Base-by-base conservation (phyloP, 768 basidiomycete genomes). In the Auricularia sp. region DNA sequence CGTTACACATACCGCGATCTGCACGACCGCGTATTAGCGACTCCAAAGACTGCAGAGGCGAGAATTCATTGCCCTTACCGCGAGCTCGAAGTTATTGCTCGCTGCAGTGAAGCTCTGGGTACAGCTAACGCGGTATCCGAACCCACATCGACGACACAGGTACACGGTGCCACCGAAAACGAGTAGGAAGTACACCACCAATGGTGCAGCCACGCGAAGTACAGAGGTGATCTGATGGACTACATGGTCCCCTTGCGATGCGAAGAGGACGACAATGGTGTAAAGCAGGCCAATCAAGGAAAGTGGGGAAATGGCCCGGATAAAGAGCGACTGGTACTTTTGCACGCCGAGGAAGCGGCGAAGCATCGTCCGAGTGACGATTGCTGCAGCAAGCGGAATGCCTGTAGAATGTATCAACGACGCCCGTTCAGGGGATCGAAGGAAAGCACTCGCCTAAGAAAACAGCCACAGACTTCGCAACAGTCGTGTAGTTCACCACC, bases 51-150 rank as follows among this genome's bases (percentile, higher is more conserved):
- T 42, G 8, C 8, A 8, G 13, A 42, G 13, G 39, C 13, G 7
- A 42, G 39, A 42, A 42, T 8, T 42, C 39, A 7, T 42, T 29
- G 29, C 29, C 29, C 39, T 7, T 63, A 94, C 94, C 0, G 92
- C 90, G 0, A 93, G 80, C 76, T 93, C 90, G 66, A 89, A 88
- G 69, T 91, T 92, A 70, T 91, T 92, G 64, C 85, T 88, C 1
- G 85, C 85, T 0, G 88, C 88, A 0, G 91, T 92, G 73, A 93
- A 93, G 0, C 85, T 80, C 70, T 92, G 91, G 2, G 86, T 85
- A 1, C 87, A 87, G 0, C 89, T 88, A 77, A 85, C 83, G 69
- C 90, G 82, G 69, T 92, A 93, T 6, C 82, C 82, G 65, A 73
- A 77, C 3, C 68, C 67, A 64, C 79, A 75, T 47, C 73, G 71